Percentiles rank a stretch among this genome's conserved stretches.
Conservation (phyloP, 345 rosid genomes). For the Brassica rapa region DNA sequence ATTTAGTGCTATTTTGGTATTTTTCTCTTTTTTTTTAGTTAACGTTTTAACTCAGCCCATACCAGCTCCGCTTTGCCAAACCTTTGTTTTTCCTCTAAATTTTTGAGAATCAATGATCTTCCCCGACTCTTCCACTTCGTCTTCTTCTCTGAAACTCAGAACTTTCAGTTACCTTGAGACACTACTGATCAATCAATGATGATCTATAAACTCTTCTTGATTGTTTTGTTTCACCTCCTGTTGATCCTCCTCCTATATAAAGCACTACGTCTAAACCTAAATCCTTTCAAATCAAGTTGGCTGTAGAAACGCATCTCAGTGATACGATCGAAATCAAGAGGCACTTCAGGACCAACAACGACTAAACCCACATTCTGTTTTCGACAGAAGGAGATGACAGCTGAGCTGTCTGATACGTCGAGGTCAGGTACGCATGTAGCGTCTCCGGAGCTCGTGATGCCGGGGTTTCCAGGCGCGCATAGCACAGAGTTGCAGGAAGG, state of each 20-base stretch:
- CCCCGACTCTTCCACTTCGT: background rate
- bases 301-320: no score
- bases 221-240: no score
- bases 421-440: slow-evolving; percentile 83
- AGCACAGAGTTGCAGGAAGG: slow-evolving; percentile 69
- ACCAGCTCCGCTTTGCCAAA: no score
- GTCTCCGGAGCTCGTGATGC: slow-evolving; percentile 76
- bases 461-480: slow-evolving; percentile 93
- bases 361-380: slow-evolving; percentile 71
- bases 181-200: background rate
- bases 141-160: background rate
- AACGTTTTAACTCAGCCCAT: no score
- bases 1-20: no score
- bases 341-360: slow-evolving; percentile 93
- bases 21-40: no score
- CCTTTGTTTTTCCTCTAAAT: no score
- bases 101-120: background rate
- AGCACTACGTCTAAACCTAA: background rate
- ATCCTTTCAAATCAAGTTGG: no score
- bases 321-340: slow-evolving; percentile 45
- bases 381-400: slow-evolving; percentile 71
- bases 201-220: background rate
- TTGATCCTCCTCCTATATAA: no score
- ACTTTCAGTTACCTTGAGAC: background rate
- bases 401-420: slow-evolving; percentile 58